phyloP scores from a whole-genome alignment of 768 basidiomycete species.

The Pulveroboletus sp. region DNA sequence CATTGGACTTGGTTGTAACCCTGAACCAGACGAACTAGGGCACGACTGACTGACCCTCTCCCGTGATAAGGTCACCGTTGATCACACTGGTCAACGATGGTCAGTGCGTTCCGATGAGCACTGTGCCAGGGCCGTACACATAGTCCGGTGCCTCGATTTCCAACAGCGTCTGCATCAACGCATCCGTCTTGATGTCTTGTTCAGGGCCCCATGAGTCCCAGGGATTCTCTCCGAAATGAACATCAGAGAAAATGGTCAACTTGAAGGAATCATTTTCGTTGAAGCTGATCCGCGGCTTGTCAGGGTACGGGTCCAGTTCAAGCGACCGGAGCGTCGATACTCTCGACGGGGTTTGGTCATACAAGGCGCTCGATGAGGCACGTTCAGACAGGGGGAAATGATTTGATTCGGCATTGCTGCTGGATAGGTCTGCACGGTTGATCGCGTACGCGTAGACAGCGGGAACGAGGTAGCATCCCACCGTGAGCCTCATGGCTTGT shows the following conservation, averaged over 20 bases:
- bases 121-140: slow-evolving; percentile 41
- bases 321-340: not conserved
- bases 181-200: slow-evolving; percentile 60
- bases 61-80: slow-evolving; percentile 72
- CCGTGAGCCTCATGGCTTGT: slow-evolving; percentile 1
- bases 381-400: not conserved
- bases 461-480: not conserved
- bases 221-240: slow-evolving; percentile 74
- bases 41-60: slow-evolving; percentile 45
- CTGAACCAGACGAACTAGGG: not conserved
- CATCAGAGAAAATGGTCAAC: slow-evolving; percentile 67
- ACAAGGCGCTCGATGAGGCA: not conserved
- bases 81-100: slow-evolving; percentile 43
- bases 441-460: slow-evolving; percentile 13
- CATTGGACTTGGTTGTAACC: not conserved
- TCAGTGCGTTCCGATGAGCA: not conserved
- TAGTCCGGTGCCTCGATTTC: slow-evolving; percentile 61
- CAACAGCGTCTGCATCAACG: slow-evolving; percentile 54
- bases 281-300: slow-evolving; percentile 52
- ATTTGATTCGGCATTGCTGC: not conserved
- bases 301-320: slow-evolving; percentile 38
- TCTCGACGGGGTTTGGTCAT: not conserved
- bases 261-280: slow-evolving; percentile 60
- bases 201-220: slow-evolving; percentile 63
- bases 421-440: not conserved